phyloP scores from a whole-genome alignment of 2,329 filamentous ascomycete genomes.

The Fusarium sp. region DNA sequence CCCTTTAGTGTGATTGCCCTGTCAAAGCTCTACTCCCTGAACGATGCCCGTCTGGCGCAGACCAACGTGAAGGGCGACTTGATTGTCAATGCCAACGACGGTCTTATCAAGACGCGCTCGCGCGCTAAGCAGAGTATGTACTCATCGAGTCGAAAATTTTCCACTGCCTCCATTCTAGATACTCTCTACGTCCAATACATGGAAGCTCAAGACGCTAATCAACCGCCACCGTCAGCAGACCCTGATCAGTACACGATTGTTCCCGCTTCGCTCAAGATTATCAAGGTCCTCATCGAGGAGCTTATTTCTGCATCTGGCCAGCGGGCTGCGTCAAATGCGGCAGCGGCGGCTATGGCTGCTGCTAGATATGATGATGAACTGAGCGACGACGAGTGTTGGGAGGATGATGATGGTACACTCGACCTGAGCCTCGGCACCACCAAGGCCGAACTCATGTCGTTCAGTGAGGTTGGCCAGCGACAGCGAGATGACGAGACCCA shows the following conservation, averaged over 20 bases:
- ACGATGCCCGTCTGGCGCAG: conserved; percentile 82
- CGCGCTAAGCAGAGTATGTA: conserved; percentile 82
- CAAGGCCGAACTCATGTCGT: conserved; percentile 85
- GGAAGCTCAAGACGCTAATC: conserved; percentile 44
- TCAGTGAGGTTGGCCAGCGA: conserved; percentile 70
- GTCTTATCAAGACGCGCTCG: conserved; percentile 91
- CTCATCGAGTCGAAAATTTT: conserved; percentile 30
- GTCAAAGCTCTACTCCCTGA: conserved; percentile 88
- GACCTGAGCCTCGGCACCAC: conserved; percentile 79
- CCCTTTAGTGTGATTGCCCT: conserved; percentile 83
- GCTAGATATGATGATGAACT: conserved; percentile 72
- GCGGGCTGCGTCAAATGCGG: conserved; percentile 70
- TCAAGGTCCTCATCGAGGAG: conserved; percentile 96
- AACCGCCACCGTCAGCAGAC: conserved; percentile 60
- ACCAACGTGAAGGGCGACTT: conserved; percentile 93
- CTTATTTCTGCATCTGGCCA: conserved; percentile 82
- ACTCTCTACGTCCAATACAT: conserved; percentile 36
- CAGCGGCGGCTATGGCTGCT: conserved; percentile 71
- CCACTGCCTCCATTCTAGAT: conserved; percentile 30
- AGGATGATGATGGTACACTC: conserved; percentile 82
- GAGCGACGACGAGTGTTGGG: conserved; percentile 86
- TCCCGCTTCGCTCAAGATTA: conserved; percentile 89
- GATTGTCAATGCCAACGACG: conserved; percentile 80
- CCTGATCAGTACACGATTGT: conserved; percentile 92
- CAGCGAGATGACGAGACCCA: conserved; percentile 92